phyloP scores from a whole-genome alignment of 1,139 yeast genomes.

The Protomyces lactucae-debilis region DNA sequence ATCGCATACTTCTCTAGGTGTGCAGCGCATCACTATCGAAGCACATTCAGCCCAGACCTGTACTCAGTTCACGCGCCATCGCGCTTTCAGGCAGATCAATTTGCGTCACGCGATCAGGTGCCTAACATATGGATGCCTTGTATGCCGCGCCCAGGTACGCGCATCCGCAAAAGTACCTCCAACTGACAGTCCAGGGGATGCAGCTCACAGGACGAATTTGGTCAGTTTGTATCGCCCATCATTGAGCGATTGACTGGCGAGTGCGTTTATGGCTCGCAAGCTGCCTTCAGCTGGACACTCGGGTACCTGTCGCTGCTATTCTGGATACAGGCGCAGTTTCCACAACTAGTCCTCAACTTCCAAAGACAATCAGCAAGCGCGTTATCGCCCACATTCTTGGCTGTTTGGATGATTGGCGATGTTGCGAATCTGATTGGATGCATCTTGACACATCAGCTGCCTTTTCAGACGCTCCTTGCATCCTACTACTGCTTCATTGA shows the following conservation, averaged over 20 bases:
- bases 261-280: conserved; percentile 22
- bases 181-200: conserved; percentile 1
- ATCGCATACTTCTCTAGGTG: too few species aligned
- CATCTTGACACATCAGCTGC: conserved; percentile 60
- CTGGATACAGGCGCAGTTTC: conserved; percentile 50
- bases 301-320: conserved; percentile 19
- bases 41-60: too few species aligned
- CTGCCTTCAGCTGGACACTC: conserved; percentile 16
- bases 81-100: too few species aligned
- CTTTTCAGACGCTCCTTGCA: conserved; percentile 72
- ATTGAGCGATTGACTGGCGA: conserved; percentile 26
- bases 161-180: neutral
- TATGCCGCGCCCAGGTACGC: neutral
- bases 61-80: too few species aligned
- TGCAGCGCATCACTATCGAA: too few species aligned
- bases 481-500: conserved; percentile 73
- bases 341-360: conserved; percentile 51
- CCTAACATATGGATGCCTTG: neutral
- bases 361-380: conserved; percentile 78
- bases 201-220: conserved; percentile 10
- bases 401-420: conserved; percentile 83
- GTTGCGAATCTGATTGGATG: conserved; percentile 76
- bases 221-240: conserved; percentile 3
- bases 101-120: neutral
- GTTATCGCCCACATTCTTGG: conserved; percentile 66